These are phyloP conservation scores for Ustilago crameri DNA, from an alignment of 1,284 basidiomycete species.

Conservation along the genomic window DNA sequence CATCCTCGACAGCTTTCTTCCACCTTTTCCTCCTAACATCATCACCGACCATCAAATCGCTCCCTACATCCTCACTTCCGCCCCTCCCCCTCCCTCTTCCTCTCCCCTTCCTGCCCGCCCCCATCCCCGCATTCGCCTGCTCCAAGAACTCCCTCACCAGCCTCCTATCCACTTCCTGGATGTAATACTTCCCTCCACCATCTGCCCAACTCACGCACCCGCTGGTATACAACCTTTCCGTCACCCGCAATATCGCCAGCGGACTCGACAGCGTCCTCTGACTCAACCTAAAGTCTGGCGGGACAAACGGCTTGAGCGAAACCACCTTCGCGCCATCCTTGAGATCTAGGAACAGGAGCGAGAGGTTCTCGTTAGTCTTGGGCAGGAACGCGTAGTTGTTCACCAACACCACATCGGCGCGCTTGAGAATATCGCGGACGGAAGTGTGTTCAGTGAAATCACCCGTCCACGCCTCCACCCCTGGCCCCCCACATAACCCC, in stretches of 20 bases:
- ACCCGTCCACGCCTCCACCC: conserved; percentile 70
- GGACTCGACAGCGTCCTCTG: conserved; percentile 66
- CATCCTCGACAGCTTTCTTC: conserved; percentile 34
- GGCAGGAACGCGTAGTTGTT: conserved; percentile 72
- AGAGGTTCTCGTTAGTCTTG: conserved; percentile 71
- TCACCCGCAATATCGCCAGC: conserved; percentile 62
- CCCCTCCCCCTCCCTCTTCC: neutral
- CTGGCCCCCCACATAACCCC: conserved; percentile 69
- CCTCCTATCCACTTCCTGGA: conserved; percentile 56
- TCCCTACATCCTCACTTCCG: conserved; percentile 4
- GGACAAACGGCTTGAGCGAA: conserved; percentile 72
- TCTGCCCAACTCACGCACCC: conserved; percentile 66
- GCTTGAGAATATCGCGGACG: conserved; percentile 66
- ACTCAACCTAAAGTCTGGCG: conserved; percentile 71
- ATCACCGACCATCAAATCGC: conserved; percentile 29
- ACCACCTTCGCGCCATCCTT: conserved; percentile 72
- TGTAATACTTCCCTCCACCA: conserved; percentile 64
- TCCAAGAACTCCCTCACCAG: conserved; percentile 42
- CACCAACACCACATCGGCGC: conserved; percentile 73
- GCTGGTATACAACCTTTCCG: conserved; percentile 51
- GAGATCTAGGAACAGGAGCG: conserved; percentile 73
- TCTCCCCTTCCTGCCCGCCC: neutral
- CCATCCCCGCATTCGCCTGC: neutral
- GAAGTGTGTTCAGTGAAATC: conserved; percentile 71
- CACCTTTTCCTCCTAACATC: conserved; percentile 37